These are phyloP conservation scores for Auricularia sp. DNA, from an alignment of 768 basidiomycete species.

Conservation along the genomic window DNA sequence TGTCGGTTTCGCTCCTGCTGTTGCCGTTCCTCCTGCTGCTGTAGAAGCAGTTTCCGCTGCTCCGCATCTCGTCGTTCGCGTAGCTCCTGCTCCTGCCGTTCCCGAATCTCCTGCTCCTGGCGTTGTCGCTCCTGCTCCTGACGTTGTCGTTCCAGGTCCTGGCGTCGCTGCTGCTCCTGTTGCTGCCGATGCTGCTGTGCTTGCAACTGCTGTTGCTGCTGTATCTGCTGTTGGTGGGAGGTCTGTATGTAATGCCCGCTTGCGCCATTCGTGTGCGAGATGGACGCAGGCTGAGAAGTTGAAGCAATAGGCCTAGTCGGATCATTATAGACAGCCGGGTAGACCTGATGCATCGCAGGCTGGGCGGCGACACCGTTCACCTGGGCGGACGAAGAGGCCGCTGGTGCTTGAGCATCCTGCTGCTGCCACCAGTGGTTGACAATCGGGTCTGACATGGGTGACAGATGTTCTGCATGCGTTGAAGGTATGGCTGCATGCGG, in stretches of 20 bases:
- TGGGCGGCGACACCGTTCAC: too few species aligned
- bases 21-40: slow-evolving; percentile 19
- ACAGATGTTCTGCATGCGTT: too few species aligned
- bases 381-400: too few species aligned
- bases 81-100: slow-evolving; percentile 26
- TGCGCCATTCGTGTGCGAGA: neutral
- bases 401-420: too few species aligned
- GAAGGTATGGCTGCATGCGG: too few species aligned
- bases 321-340: too few species aligned
- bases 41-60: slow-evolving; percentile 13
- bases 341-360: too few species aligned
- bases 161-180: slow-evolving; percentile 1
- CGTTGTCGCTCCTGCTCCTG: slow-evolving; percentile 22
- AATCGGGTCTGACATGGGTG: too few species aligned
- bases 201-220: slow-evolving; percentile 10
- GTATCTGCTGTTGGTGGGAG: neutral
- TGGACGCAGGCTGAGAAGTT: neutral
- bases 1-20: slow-evolving; percentile 30
- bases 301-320: too few species aligned
- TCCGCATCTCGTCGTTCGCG: slow-evolving; percentile 28
- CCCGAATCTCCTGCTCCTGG: slow-evolving; percentile 24
- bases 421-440: too few species aligned
- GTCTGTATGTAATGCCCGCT: too few species aligned
- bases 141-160: slow-evolving; percentile 19
- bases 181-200: neutral